Conservation (phyloP, 805 yeast species). For the Wickerhamiella spandovensis region DNA sequence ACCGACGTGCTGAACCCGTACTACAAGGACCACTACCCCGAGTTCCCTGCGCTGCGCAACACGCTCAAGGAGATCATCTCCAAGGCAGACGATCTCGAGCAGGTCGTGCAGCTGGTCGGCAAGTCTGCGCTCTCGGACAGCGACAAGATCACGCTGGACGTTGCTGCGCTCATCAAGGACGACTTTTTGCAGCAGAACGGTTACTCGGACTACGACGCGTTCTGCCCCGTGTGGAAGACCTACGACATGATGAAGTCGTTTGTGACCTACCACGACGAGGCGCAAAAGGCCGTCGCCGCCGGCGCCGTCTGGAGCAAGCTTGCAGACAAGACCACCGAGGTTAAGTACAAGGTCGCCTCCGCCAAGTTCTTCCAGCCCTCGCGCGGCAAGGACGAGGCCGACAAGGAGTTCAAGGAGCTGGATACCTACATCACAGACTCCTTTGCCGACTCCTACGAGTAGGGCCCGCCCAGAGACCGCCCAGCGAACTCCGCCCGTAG, state of each 20-base stretch:
- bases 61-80: conserved; percentile 88
- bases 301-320: conserved; percentile 94
- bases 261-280: conserved; percentile 85
- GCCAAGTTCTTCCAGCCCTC: conserved; percentile 95
- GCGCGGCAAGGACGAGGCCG: conserved; percentile 69
- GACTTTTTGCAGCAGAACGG: conserved; percentile 99
- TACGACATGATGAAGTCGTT: conserved; percentile 95
- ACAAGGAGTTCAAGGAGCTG: conserved; percentile 64
- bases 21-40: conserved; percentile 78
- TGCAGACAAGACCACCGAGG: conserved; percentile 76
- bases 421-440: conserved; percentile 67
- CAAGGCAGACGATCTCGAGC: conserved; percentile 96
- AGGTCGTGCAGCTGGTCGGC: conserved; percentile 98
- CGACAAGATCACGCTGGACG: conserved; percentile 93
- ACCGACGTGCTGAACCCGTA: conserved; percentile 74
- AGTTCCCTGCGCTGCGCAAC: conserved; percentile 80
- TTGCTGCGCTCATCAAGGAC: conserved; percentile 81
- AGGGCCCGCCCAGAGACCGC: no score
- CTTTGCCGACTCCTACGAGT: conserved; percentile 93
- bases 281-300: conserved; percentile 87
- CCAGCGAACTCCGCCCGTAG: no score
- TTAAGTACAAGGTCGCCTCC: conserved; percentile 85
- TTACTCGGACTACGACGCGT: conserved; percentile 94
- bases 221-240: conserved; percentile 99
- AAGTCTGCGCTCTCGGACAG: conserved; percentile 93